A percentile compares a stretch with the other conserved stretches of the same genome.
phyloP scores from a whole-genome alignment of 164 flowering plant species.

The Magnolia officinalis region DNA sequence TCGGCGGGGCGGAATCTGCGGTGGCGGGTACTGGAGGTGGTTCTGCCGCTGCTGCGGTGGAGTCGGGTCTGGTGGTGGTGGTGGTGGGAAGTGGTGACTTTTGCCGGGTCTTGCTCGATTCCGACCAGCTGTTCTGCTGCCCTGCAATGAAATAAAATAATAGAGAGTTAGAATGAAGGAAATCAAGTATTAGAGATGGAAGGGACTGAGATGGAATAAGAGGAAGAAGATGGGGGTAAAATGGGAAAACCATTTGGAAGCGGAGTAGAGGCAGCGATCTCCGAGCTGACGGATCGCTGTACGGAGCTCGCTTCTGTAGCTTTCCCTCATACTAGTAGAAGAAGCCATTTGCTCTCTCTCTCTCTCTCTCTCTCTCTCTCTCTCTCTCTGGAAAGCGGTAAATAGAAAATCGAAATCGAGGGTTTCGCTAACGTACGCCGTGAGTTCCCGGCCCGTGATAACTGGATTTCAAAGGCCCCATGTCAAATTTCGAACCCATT shows the following conservation, averaged over 20 bases:
- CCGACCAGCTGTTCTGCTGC: slow-evolving; percentile 95
- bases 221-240: neutral
- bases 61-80: slow-evolving; percentile 48
- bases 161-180: neutral
- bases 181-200: neutral
- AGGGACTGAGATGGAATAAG: neutral
- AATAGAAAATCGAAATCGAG: slow-evolving; percentile 1
- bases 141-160: slow-evolving; percentile 38
- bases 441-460: neutral
- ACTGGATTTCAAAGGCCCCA: neutral
- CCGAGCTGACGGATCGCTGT: slow-evolving; percentile 78
- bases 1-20: slow-evolving; percentile 56
- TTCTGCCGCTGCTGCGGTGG: slow-evolving; percentile 56
- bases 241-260: slow-evolving; percentile 72
- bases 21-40: slow-evolving; percentile 65
- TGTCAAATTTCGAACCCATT: too few species aligned
- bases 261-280: slow-evolving; percentile 95
- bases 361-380: neutral
- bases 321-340: slow-evolving; percentile 39
- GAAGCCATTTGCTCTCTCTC: neutral
- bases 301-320: slow-evolving; percentile 74
- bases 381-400: neutral
- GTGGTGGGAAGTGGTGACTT: slow-evolving; percentile 64
- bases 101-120: slow-evolving; percentile 71
- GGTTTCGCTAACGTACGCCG: slow-evolving; percentile 6